phyloP scores from a whole-genome alignment of 2,329 filamentous ascomycete species.

The Phialemonium atrogriseum region DNA sequence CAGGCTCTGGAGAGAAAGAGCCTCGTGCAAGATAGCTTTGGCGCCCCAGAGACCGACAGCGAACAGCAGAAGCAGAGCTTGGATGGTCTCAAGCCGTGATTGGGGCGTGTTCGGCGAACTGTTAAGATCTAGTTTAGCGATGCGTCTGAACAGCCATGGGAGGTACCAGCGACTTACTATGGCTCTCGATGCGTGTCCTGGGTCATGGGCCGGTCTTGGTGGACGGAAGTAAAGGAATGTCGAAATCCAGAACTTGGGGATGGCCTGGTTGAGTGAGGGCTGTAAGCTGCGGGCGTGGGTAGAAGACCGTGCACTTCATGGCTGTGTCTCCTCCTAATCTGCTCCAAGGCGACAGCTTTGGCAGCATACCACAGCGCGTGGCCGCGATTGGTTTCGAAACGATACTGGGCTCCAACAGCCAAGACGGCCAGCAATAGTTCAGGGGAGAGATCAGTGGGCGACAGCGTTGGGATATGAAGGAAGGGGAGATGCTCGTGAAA shows the following conservation, averaged over 20 bases:
- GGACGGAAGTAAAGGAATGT: slow-evolving; percentile 50
- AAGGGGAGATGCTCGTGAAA: slow-evolving; percentile 55
- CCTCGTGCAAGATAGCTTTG: slow-evolving; percentile 51
- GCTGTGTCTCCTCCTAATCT: slow-evolving; percentile 48
- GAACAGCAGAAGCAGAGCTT: slow-evolving; percentile 50
- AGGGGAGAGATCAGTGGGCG: slow-evolving; percentile 54
- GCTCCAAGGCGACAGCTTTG: slow-evolving; percentile 48
- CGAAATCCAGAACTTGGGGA: slow-evolving; percentile 49
- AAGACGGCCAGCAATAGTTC: slow-evolving; percentile 61
- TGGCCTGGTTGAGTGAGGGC: slow-evolving; percentile 50
- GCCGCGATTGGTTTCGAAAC: slow-evolving; percentile 50
- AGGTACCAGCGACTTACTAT: slow-evolving; percentile 46
- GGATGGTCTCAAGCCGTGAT: slow-evolving; percentile 55
- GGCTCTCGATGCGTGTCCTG: slow-evolving; percentile 52
- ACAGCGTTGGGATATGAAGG: slow-evolving; percentile 59
- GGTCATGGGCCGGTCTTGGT: slow-evolving; percentile 46
- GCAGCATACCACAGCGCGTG: slow-evolving; percentile 55
- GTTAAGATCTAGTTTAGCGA: background rate
- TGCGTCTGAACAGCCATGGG: background rate
- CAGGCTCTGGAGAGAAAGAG: slow-evolving; percentile 49
- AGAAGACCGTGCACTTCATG: slow-evolving; percentile 48
- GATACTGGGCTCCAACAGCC: slow-evolving; percentile 59
- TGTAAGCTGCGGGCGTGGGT: slow-evolving; percentile 49
- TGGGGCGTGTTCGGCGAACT: slow-evolving; percentile 52
- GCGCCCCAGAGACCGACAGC: slow-evolving; percentile 54